Base-by-base conservation (phyloP, 148 eudicot species). In the Suaeda aralocaspica region DNA sequence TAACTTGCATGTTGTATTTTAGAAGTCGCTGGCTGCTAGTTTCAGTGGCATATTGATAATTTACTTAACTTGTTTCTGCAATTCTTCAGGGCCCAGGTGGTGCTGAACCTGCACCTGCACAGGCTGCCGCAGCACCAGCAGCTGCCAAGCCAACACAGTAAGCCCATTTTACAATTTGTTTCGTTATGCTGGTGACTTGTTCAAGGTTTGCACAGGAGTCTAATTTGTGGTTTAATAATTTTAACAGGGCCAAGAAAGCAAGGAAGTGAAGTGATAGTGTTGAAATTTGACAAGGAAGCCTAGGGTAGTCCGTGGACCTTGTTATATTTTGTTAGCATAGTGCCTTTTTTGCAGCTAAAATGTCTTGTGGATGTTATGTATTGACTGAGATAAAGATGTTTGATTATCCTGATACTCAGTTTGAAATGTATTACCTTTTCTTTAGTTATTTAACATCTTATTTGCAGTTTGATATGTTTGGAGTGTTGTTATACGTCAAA, bases 11-110 rank as follows among this genome's bases (percentile, higher is more conserved):
- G 0, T 21, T 13, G 24, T 15, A 9, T 26, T 30, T 9, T 15
- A 31, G 2, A 12, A 0, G 4, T 5, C 30, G 14, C 5, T 30
- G 0, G 9, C 1, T 51, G 25, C 13, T 51, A 6, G 10, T n/a
- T 52, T 16, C 2, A 1, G n/a, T 10, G 16, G 19, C 41, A n/a
- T 49, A 1, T 10, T 4, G 26, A 10, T 18, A 12, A 9, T 13
- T 29, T 28, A 13, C 13, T 57, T 44, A 29, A 31, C 25, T 55
- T 25, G 4, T 44, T 11, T 12, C 21, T 1, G 4, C 26, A 9
- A 16, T 15, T 42, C 18, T 36, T 13, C 65, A 87, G 92, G 92
- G 92, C 50, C 92, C 92, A 0, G 79, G 76, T 62, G 80, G 30
- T 51, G 89, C 85, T 78, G 83, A 77, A 76, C 80, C 81, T 12